Base-by-base conservation (phyloP, 2,329 filamentous ascomycete species). In the Dryadomyces sulphureus region DNA sequence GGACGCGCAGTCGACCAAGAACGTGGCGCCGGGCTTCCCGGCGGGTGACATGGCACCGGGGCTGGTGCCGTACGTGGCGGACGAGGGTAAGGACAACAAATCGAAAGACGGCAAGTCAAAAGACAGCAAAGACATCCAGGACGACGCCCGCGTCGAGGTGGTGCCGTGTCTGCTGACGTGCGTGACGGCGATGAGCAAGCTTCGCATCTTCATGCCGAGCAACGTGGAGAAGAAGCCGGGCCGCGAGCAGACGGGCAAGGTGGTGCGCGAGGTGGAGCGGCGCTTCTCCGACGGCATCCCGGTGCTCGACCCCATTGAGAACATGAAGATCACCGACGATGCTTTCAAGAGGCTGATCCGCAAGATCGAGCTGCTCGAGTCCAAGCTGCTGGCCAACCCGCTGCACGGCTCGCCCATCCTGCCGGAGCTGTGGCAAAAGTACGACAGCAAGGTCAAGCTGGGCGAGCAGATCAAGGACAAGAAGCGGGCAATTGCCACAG, bases 321-420 rank as follows among this genome's bases (percentile, higher is more conserved):
- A 95, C 58, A 96, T 98, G 92, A 76, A 79, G 24, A 96, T 98
- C 56, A 81, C 73, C 4, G 92, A 96, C 56, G 88, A 94, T 1
- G 80, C 79, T 0, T 96, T 98, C 68, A 95, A 93, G 70, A 87
- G 88, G 60, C 75, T 95, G 4, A 74, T 96, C 47, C 69, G 88
- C 63, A 96, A 96, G 76, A 95, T 98, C 50, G 92, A 98, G 64
- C 85, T 96, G 11, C 75, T 98, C 2, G 92, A 98, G 64, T 92
- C 90, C 5, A 81, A 86, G 45, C 70, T 98, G 20, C 66, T 96
- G 24, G 77, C 85, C 14, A 96, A 94, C 61, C 88, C 90, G 5
- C 73, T 98, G 16, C 90, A 98, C 62, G 84, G 90, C 49, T 94
- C 89, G 5, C 86, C 89, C 2, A 75, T 87, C 30, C 70, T 98